Conservation (phyloP, 768 basidiomycete genomes). For the Tylopilus rubrobrunneus region DNA sequence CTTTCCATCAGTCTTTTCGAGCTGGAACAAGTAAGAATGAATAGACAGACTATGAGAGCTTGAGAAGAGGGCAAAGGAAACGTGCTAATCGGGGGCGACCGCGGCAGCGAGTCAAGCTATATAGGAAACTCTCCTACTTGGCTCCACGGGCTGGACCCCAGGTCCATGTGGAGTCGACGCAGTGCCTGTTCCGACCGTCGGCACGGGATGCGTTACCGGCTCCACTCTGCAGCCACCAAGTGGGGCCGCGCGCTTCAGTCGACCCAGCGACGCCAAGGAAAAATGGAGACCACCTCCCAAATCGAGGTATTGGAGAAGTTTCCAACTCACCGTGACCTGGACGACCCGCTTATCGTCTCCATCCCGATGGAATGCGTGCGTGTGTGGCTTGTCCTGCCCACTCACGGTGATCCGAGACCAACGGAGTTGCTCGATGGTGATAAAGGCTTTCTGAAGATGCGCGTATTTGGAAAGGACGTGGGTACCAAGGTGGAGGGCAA, state of each 20-base stretch:
- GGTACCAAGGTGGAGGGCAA: slow-evolving; percentile 82
- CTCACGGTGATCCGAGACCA: slow-evolving; percentile 75
- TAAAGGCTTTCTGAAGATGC: slow-evolving; percentile 66
- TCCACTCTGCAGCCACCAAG: slow-evolving; percentile 13
- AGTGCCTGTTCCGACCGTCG: slow-evolving; percentile 1
- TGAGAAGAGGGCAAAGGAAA: not conserved
- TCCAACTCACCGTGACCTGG: slow-evolving; percentile 47
- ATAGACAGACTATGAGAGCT: not conserved
- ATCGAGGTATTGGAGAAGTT: not conserved
- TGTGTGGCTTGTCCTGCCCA: slow-evolving; percentile 47
- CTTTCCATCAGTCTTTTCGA: slow-evolving; percentile 69
- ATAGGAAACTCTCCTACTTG: slow-evolving; percentile 6
- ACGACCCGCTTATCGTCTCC: slow-evolving; percentile 84
- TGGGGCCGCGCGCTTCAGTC: not conserved
- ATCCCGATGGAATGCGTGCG: slow-evolving; percentile 82
- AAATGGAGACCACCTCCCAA: not conserved
- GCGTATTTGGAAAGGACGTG: slow-evolving; percentile 79
- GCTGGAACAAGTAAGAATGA: slow-evolving; percentile 29
- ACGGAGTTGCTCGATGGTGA: slow-evolving; percentile 74
- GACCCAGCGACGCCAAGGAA: not conserved
- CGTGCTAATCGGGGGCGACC: not conserved
- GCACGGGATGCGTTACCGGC: slow-evolving; percentile 13
- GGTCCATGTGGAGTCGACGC: slow-evolving; percentile 16
- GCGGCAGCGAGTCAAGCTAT: slow-evolving; percentile 8
- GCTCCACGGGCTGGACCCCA: slow-evolving; percentile 24